Conservation (phyloP, 345 rosid genomes). For the Raphanus sativus region DNA sequence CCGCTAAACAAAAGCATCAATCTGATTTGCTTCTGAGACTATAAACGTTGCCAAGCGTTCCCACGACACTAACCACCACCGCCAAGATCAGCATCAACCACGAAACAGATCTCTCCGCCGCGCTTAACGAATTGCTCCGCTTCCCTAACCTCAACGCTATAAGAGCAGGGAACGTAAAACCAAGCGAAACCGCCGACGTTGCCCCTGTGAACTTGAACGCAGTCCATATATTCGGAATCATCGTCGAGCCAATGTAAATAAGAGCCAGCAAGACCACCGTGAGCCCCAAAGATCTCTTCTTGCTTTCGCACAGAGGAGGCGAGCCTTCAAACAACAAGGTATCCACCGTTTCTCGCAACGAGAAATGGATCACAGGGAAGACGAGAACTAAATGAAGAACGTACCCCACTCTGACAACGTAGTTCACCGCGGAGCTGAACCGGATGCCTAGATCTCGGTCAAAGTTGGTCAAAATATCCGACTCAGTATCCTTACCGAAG, state of each 20-base stretch:
- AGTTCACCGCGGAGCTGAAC: slow-evolving; percentile 78
- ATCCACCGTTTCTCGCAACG: slow-evolving; percentile 83
- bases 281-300: slow-evolving; percentile 68
- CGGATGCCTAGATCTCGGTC: slow-evolving; percentile 82
- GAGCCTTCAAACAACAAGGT: slow-evolving; percentile 63
- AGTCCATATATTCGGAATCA: slow-evolving; percentile 95
- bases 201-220: slow-evolving; percentile 99
- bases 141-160: slow-evolving; percentile 64
- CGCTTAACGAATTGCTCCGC: slow-evolving; percentile 51
- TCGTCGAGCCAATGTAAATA: slow-evolving; percentile 78
- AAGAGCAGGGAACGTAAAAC: slow-evolving; percentile 90
- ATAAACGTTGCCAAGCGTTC: slow-evolving; percentile 74
- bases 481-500: slow-evolving; percentile 79
- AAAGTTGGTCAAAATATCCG: slow-evolving; percentile 84
- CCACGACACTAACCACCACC: slow-evolving; percentile 64
- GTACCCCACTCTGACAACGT: slow-evolving; percentile 83
- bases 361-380: slow-evolving; percentile 96
- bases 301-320: slow-evolving; percentile 74
- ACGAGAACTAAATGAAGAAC: slow-evolving; percentile 90
- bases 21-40: slow-evolving; percentile 51
- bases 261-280: slow-evolving; percentile 58
- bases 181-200: slow-evolving; percentile 90
- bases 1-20: slow-evolving; percentile 9
- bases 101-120: slow-evolving; percentile 50
- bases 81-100: slow-evolving; percentile 80